phyloP scores from a whole-genome alignment of 331 rosid genomes.

The Quercus tomentella region DNA sequence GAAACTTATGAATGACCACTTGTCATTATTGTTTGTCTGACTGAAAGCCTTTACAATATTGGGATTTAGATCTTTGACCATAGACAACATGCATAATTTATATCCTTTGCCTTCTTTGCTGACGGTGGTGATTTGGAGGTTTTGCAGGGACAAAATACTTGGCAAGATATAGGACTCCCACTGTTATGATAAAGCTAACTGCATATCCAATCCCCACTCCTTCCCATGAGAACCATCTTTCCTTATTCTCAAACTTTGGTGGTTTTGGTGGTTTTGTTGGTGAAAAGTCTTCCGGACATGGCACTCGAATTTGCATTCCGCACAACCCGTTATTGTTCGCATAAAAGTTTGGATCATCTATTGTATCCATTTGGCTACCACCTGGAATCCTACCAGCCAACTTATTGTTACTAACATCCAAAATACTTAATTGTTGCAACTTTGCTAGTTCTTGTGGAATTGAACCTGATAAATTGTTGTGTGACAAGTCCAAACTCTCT shows the following conservation, averaged over 20 bases:
- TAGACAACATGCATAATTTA: not conserved
- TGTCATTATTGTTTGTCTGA: not conserved
- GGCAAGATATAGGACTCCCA: not conserved
- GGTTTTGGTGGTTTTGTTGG: not conserved
- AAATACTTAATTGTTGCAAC: too few relatives aligned
- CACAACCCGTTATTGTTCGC: too few relatives aligned
- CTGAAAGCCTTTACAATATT: not conserved
- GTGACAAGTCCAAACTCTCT: slow-evolving; percentile 29
- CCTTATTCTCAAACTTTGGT: not conserved
- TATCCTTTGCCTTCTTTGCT: not conserved
- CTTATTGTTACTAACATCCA: slow-evolving; percentile 5
- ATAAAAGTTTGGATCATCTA: not conserved
- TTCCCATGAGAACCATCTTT: slow-evolving; percentile 18
- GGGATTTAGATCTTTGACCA: not conserved
- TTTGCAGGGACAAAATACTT: not conserved
- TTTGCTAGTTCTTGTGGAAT: too few relatives aligned
- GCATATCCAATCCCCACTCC: slow-evolving; percentile 28
- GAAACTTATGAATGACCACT: not conserved
- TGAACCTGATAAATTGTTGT: too few relatives aligned
- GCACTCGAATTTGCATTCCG: too few relatives aligned
- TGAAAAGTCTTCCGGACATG: not conserved
- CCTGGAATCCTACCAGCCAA: slow-evolving; percentile 22
- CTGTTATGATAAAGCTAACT: slow-evolving; percentile 4
- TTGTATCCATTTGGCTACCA: slow-evolving; percentile 20
- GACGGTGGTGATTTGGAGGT: not conserved